These are phyloP conservation scores for Lipomyces starkeyi DNA, from an alignment of 805 yeast genomes.

Conservation along the genomic window DNA sequence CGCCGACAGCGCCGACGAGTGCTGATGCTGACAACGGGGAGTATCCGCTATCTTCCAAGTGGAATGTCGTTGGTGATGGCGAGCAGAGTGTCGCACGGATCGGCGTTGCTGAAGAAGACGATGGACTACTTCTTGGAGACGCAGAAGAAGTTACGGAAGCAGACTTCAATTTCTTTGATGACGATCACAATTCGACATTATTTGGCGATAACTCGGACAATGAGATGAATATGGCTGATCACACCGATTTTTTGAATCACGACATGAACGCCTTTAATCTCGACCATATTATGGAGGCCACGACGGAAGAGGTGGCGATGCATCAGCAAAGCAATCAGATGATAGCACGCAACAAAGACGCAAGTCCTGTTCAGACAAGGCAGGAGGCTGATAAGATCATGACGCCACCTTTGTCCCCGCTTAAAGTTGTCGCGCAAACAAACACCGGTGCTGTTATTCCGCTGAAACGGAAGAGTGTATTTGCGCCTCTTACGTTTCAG, in stretches of 20 bases:
- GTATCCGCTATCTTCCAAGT: conserved; percentile 19
- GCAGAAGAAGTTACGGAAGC: conserved; percentile 51
- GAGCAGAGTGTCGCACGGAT: background rate
- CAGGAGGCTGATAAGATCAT: conserved; percentile 7
- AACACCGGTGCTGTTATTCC: conserved; percentile 24
- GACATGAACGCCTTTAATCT: conserved; percentile 21
- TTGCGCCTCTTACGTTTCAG: conserved; percentile 81
- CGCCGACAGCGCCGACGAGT: conserved; percentile 15
- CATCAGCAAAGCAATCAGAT: background rate
- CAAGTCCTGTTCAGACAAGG: background rate
- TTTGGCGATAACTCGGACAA: conserved; percentile 37
- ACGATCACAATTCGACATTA: conserved; percentile 33
- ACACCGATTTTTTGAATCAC: conserved; percentile 11
- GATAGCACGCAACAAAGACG: background rate
- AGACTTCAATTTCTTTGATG: conserved; percentile 51
- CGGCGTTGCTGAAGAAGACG: conserved; percentile 13
- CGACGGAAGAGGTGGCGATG: conserved; percentile 1
- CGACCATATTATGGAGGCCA: conserved; percentile 17
- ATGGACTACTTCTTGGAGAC: conserved; percentile 43
- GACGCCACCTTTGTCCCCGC: conserved; percentile 30
- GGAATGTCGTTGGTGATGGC: conserved; percentile 24
- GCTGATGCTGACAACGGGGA: conserved; percentile 12
- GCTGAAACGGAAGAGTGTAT: conserved; percentile 60
- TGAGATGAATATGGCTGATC: conserved; percentile 18
- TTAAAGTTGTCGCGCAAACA: conserved; percentile 36